A percentile compares a stretch with the other conserved stretches of the same genome.
phyloP scores from a whole-genome alignment of 495 filamentous ascomycete genomes.

The Chaetomidium leptoderma region DNA sequence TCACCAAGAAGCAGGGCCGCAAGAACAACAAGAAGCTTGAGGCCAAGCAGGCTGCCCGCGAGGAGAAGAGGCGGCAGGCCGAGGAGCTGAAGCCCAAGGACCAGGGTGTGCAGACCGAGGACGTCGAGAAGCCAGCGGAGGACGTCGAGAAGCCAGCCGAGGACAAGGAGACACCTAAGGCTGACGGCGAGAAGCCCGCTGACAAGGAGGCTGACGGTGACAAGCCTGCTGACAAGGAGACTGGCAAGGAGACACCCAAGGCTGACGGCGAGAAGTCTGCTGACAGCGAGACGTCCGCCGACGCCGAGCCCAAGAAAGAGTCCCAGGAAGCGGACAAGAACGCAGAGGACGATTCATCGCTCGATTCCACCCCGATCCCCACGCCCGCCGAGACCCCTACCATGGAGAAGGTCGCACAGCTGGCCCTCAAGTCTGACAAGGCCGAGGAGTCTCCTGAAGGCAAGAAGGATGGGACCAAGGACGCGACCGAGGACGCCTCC shows the following conservation, averaged over 20 bases:
- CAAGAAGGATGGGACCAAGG: conserved; percentile 3
- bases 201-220: conserved; percentile 30
- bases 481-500: conserved; percentile 15
- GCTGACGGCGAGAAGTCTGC: conserved; percentile 19
- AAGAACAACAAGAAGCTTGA: conserved; percentile 41
- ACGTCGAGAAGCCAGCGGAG: conserved; percentile 25
- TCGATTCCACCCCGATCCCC: conserved; percentile 25
- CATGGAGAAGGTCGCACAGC: conserved; percentile 26
- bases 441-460: neutral
- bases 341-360: conserved; percentile 16
- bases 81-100: conserved; percentile 43
- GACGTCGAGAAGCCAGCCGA: conserved; percentile 33
- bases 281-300: conserved; percentile 8
- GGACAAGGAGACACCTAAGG: neutral
- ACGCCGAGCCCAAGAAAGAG: conserved; percentile 10
- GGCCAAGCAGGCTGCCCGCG: conserved; percentile 32
- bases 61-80: conserved; percentile 37
- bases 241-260: neutral
- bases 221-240: conserved; percentile 12
- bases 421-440: conserved; percentile 5
- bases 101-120: conserved; percentile 34
- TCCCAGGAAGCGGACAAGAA: conserved; percentile 3
- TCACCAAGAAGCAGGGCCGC: conserved; percentile 45
- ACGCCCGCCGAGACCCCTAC: conserved; percentile 28
- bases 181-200: conserved; percentile 3